phyloP scores from a whole-genome alignment of 2,329 filamentous ascomycete species.

The Colletotrichum paranaense region DNA sequence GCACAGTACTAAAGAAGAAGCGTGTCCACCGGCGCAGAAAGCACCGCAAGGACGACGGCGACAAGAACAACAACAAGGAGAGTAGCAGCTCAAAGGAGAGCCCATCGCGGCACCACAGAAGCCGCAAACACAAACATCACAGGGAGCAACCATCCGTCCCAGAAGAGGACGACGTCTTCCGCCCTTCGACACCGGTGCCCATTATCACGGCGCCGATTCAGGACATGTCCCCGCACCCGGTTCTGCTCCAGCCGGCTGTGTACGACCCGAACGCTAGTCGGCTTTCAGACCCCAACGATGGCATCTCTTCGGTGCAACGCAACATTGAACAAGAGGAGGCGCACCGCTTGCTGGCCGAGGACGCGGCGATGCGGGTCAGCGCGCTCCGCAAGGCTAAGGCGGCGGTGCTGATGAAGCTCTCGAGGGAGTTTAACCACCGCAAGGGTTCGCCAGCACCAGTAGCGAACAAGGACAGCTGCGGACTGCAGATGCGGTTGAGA shows the following conservation, averaged over 20 bases:
- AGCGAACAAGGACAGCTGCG: slow-evolving; percentile 39
- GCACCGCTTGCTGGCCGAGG: slow-evolving; percentile 67
- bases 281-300: slow-evolving; percentile 48
- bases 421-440: slow-evolving; percentile 57
- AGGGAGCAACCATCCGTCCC: slow-evolving; percentile 32
- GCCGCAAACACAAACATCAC: slow-evolving; percentile 37
- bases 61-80: slow-evolving; percentile 35
- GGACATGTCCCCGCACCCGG: slow-evolving; percentile 58
- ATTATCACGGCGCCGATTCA: slow-evolving; percentile 64
- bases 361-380: slow-evolving; percentile 63
- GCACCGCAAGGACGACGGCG: slow-evolving; percentile 46
- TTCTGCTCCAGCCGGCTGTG: slow-evolving; percentile 66
- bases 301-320: slow-evolving; percentile 68
- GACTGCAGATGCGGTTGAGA: slow-evolving; percentile 50
- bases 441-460: slow-evolving; percentile 33
- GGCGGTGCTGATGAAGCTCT: slow-evolving; percentile 69
- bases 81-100: slow-evolving; percentile 26
- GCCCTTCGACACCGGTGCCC: slow-evolving; percentile 44
- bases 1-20: slow-evolving; percentile 62
- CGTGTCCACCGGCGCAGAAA: slow-evolving; percentile 50
- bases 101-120: neutral
- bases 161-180: slow-evolving; percentile 37
- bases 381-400: slow-evolving; percentile 70
- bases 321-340: slow-evolving; percentile 67
- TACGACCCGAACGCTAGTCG: slow-evolving; percentile 58